phyloP scores from a whole-genome alignment of 2,329 filamentous ascomycete genomes.

The Aspergillus glaucus region DNA sequence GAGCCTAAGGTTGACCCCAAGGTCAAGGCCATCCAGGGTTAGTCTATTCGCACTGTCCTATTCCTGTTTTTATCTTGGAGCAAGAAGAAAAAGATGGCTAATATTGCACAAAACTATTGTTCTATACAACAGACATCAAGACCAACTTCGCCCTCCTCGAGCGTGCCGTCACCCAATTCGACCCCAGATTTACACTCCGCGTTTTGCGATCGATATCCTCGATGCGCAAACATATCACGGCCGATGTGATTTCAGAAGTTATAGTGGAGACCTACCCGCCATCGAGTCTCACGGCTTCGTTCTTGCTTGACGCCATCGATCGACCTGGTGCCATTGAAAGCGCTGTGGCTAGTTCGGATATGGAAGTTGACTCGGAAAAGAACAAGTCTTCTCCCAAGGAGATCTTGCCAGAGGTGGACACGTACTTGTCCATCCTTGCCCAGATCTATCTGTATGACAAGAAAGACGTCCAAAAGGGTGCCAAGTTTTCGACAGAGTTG shows the following conservation, averaged over 20 bases:
- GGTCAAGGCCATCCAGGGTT: slow-evolving; percentile 47
- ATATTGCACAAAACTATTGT: neutral
- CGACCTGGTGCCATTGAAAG: slow-evolving; percentile 60
- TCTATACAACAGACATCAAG: slow-evolving; percentile 68
- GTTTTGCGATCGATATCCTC: slow-evolving; percentile 93
- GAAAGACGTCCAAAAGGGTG: slow-evolving; percentile 72
- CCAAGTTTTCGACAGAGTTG: slow-evolving; percentile 75
- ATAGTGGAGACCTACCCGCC: slow-evolving; percentile 73
- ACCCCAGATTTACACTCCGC: slow-evolving; percentile 88
- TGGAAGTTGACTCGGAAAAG: slow-evolving; percentile 69
- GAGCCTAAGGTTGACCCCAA: slow-evolving; percentile 40
- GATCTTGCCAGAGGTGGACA: slow-evolving; percentile 76
- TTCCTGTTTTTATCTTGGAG: neutral
- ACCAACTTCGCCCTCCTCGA: slow-evolving; percentile 88
- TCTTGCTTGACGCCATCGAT: slow-evolving; percentile 64
- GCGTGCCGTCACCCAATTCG: slow-evolving; percentile 85
- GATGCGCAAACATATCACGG: slow-evolving; percentile 81
- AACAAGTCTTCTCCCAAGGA: slow-evolving; percentile 62
- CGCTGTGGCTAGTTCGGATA: slow-evolving; percentile 54
- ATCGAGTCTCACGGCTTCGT: slow-evolving; percentile 61
- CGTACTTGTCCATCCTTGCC: slow-evolving; percentile 78
- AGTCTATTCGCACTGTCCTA: slow-evolving; percentile 11
- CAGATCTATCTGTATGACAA: slow-evolving; percentile 86
- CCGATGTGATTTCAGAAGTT: slow-evolving; percentile 72
- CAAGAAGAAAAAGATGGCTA: slow-evolving; percentile 2